Base-by-base conservation (phyloP, 1,284 basidiomycete species). In the Porogramme epimiltina region DNA sequence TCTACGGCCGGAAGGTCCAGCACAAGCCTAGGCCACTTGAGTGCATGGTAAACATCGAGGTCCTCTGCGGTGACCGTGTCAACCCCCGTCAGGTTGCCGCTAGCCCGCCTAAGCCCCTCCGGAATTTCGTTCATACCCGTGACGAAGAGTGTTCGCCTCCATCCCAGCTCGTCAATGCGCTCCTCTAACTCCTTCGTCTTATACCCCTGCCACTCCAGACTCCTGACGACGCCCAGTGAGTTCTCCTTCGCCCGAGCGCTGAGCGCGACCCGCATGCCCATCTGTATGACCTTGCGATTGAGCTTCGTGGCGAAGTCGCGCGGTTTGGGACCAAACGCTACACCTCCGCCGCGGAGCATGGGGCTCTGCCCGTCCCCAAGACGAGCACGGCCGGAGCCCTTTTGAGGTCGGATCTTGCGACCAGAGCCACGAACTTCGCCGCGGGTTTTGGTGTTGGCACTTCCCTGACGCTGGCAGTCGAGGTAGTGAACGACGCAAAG, bases 241-340 rank as follows among this genome's bases (percentile, higher is more conserved):
- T 83, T 80, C 57, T 93, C 89, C 61, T 81, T 80, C 63, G 95
- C 76, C 68, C 93, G 91, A 33, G 85, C 80, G 55, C 91, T 93
- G 44, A 98, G 72, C 1, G 93, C 93, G 39, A 93, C 87, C 23
- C 91, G 84, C 80, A 98, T 85, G n/a, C 95, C 95, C 79, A 98
- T 89, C 64, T 93, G 80, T 36, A 94, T 82, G 50, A 97, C 90
- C 71, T 96, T 95, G 54, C 93, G 82, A 9, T 92, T 91, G 15
- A 98, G 80, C 56, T 91, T 87, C 41, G 93, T 95, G 60, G 91
- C 86, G 69, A 95, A 95, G 70, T 97, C 91, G 49, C 95, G 83
- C 0, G 93, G 92, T 65, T 91, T 88, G 0, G 94, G 93, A 34
- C 93, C 93, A 62, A 93, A 93, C 2, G 92, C 92, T 25, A 91